phyloP scores from a whole-genome alignment of 768 basidiomycete genomes.

The Kondoa subrosea region DNA sequence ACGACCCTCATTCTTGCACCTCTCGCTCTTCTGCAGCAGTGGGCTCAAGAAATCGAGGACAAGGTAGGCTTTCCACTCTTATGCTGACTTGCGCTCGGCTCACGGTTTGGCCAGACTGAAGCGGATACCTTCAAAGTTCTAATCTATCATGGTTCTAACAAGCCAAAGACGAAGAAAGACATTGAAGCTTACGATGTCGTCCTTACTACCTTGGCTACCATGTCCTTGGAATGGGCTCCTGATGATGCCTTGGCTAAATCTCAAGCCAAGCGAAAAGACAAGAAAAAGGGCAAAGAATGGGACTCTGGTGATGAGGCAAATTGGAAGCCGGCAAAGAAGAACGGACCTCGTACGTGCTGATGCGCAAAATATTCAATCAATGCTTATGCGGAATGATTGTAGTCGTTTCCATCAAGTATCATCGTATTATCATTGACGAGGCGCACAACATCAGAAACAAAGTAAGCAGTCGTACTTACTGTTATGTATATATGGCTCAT shows the following conservation, averaged over 20 bases:
- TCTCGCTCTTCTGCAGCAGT: neutral
- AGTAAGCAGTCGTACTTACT: too few species aligned
- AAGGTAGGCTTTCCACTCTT: neutral
- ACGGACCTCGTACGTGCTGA: neutral
- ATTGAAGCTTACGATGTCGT: constrained; percentile 78
- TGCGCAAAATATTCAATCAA: neutral
- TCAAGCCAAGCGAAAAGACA: neutral
- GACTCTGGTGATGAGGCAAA: neutral
- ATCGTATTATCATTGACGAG: constrained; percentile 5
- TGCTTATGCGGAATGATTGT: neutral
- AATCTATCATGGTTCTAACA: constrained; percentile 34
- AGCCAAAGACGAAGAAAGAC: constrained; percentile 38
- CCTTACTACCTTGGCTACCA: constrained; percentile 42
- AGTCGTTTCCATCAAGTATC: neutral
- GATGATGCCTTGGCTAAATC: neutral
- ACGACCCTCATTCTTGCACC: constrained; percentile 1
- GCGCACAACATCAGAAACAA: constrained; percentile 2
- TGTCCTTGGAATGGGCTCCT: neutral
- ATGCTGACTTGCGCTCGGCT: neutral
- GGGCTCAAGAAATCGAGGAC: neutral
- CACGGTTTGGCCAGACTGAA: neutral
- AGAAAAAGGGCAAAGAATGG: neutral
- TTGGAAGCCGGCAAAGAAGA: constrained; percentile 3
- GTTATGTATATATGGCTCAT: too few species aligned
- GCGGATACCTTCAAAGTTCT: constrained; percentile 38